Evolutionary conservation across 1,139 yeast genomes (phyloP).

Genomic region (Magnusiomyces sp.): DNA sequence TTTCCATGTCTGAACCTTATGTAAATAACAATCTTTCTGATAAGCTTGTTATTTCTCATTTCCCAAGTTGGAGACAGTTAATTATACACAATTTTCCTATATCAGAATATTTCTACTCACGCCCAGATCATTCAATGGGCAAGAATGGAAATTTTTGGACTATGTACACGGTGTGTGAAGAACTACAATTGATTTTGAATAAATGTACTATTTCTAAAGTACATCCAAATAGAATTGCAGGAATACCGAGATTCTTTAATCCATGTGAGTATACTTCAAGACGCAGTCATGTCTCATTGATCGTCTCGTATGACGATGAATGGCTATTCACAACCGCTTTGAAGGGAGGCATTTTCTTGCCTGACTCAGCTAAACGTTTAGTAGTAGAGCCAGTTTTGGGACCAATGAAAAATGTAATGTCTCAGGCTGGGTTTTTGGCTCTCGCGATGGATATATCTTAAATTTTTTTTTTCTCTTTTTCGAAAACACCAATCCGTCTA

Average conservation of each 20-base stretch:
- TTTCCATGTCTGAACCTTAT: too few relatives aligned
- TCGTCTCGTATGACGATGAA: background rate
- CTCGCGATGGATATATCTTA: too few relatives aligned
- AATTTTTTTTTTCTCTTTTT: too few relatives aligned
- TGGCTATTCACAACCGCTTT: background rate
- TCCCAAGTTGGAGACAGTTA: conserved; percentile 1
- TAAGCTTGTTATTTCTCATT: background rate
- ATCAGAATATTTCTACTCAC: background rate
- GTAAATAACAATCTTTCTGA: background rate
- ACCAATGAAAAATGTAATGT: conserved; percentile 3
- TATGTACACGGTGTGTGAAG: background rate
- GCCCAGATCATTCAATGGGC: too few relatives aligned
- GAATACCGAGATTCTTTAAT: background rate
- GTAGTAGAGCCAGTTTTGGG: background rate
- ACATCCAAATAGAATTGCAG: background rate
- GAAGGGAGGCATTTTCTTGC: background rate
- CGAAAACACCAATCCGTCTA: too few relatives aligned
- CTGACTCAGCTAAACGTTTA: background rate
- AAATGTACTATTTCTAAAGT: background rate
- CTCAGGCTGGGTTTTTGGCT: conserved; percentile 6
- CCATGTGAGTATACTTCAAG: background rate
- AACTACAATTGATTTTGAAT: background rate
- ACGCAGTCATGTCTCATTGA: background rate
- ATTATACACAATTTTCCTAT: conserved; percentile 4
- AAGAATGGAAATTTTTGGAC: too few relatives aligned